phyloP scores from a whole-genome alignment of 2,329 filamentous ascomycete species.

The Rutstroemia sp. region DNA sequence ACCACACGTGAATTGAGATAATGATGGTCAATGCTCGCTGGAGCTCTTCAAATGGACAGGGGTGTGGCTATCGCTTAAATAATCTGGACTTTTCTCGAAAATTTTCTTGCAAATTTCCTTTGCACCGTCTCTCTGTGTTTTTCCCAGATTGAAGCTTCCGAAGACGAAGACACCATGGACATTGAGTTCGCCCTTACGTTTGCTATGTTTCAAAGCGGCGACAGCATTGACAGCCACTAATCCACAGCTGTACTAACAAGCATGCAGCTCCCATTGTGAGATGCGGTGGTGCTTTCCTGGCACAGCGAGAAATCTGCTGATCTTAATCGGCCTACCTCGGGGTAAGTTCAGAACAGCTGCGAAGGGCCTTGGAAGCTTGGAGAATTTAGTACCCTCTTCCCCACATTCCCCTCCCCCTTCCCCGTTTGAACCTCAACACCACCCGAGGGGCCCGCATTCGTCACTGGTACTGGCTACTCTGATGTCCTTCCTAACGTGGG shows the following conservation, averaged over 20 bases:
- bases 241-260: background rate
- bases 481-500: background rate
- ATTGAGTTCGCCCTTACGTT: background rate
- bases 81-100: background rate
- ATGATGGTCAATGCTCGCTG: background rate
- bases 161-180: too few species aligned
- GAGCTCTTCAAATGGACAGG: background rate
- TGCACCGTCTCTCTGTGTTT: background rate
- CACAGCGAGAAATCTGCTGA: slow-evolving; percentile 2
- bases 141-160: background rate
- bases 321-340: background rate
- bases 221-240: background rate
- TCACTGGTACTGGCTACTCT: background rate
- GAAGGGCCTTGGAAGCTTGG: background rate
- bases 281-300: background rate
- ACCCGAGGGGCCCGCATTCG: background rate
- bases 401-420: slow-evolving; percentile 5
- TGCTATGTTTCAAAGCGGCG: background rate
- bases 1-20: background rate
- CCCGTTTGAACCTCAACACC: background rate
- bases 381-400: background rate
- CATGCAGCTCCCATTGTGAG: background rate
- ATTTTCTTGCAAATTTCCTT: background rate
- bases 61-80: background rate
- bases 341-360: background rate